Percentiles rank a stretch among this genome's conserved stretches.
Evolutionary conservation across 805 yeast species (phyloP).

Genomic region (Candida easanensis): DNA sequence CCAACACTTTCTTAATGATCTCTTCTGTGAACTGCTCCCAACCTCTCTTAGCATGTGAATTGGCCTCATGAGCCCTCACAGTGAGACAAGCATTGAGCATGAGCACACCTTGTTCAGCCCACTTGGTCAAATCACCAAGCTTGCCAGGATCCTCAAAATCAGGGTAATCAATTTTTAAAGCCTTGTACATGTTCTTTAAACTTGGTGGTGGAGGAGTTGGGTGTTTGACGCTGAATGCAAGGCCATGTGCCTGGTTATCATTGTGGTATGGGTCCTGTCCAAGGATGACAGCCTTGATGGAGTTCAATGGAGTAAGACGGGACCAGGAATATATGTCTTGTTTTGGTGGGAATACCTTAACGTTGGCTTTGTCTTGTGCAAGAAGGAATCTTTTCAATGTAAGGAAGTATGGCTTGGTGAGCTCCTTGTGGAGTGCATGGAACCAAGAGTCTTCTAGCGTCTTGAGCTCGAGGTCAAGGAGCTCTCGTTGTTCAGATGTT

Average conservation of each 20-base stretch:
- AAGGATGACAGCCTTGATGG: constrained; percentile 73
- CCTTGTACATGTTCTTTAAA: constrained; percentile 80
- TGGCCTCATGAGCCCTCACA: constrained; percentile 89
- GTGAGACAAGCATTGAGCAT: constrained; percentile 86
- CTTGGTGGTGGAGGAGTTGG: constrained; percentile 91
- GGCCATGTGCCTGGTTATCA: constrained; percentile 89
- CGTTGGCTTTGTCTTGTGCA: constrained; percentile 41
- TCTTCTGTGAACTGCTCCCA: constrained; percentile 90
- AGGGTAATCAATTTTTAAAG: constrained; percentile 69
- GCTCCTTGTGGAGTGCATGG: constrained; percentile 58
- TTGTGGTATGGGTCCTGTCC: constrained; percentile 99
- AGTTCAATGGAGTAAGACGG: constrained; percentile 70
- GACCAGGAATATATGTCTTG: constrained; percentile 89
- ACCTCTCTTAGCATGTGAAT: constrained; percentile 85
- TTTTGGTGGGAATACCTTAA: constrained; percentile 76
- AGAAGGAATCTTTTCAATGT: constrained; percentile 62
- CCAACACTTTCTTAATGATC: constrained; percentile 60
- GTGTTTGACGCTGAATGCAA: constrained; percentile 87
- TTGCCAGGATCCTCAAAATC: constrained; percentile 56
- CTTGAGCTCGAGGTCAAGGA: constrained; percentile 64
- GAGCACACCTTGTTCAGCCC: constrained; percentile 89
- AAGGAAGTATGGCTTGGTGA: constrained; percentile 83
- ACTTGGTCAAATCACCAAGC: constrained; percentile 59
- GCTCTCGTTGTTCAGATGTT: constrained; percentile 39
- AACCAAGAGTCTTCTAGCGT: constrained; percentile 83